Conservation (phyloP, 306 rosid species). For the Malus fusca region DNA sequence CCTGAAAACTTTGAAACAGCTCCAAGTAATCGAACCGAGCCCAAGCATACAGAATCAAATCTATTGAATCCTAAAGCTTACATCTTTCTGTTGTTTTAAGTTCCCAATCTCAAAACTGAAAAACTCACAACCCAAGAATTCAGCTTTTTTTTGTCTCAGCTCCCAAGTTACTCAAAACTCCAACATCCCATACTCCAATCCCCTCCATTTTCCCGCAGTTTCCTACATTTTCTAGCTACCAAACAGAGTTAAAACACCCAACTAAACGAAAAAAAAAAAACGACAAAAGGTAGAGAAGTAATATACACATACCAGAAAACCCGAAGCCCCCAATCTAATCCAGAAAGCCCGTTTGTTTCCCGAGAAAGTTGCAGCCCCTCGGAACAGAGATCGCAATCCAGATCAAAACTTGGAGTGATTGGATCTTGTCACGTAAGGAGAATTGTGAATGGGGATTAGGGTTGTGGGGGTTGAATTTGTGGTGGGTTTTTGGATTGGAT, state of each 20-base stretch:
- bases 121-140: not conserved
- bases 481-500: not conserved
- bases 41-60: not conserved
- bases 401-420: not conserved
- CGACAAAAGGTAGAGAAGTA: not conserved
- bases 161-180: not conserved
- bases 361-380: not conserved
- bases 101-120: not conserved
- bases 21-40: not conserved
- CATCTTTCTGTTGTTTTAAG: not conserved
- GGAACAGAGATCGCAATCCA: not conserved
- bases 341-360: not conserved
- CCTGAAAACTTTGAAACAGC: no score
- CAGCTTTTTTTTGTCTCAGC: not conserved
- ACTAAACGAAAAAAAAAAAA: not conserved
- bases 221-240: slow-evolving; percentile 3
- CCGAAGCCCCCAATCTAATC: not conserved
- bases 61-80: not conserved
- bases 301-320: slow-evolving; percentile 31
- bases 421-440: not conserved
- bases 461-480: not conserved
- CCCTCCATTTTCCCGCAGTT: not conserved
- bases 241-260: not conserved
- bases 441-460: not conserved
- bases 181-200: not conserved